Percentiles rank a stretch among this genome's conserved stretches.
phyloP scores from a whole-genome alignment of 192 early-diverging fungal species.

The Coemansia sp. region DNA sequence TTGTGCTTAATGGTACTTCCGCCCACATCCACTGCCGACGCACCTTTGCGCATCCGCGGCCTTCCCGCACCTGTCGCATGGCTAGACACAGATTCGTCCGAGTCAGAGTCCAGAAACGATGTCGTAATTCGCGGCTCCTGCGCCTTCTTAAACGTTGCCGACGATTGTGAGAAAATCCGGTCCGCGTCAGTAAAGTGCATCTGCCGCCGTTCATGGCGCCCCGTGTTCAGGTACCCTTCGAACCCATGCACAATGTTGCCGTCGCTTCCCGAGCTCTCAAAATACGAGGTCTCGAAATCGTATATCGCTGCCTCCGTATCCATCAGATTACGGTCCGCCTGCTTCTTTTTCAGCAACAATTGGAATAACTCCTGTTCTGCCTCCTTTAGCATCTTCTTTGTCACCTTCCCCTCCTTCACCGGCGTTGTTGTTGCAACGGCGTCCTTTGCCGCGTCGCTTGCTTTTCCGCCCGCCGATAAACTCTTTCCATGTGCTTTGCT shows the following conservation, averaged over 20 bases:
- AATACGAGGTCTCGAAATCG: slow-evolving; percentile 82
- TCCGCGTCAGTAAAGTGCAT: slow-evolving; percentile 74
- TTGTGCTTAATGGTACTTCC: slow-evolving; percentile 52
- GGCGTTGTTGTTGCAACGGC: slow-evolving; percentile 6
- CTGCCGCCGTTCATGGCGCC: slow-evolving; percentile 59
- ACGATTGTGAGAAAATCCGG: slow-evolving; percentile 81
- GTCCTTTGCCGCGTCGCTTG: not conserved
- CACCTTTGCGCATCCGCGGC: slow-evolving; percentile 4
- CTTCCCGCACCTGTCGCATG: not conserved
- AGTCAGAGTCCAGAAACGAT: slow-evolving; percentile 49
- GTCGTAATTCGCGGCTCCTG: slow-evolving; percentile 48
- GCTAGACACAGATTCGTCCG: slow-evolving; percentile 31
- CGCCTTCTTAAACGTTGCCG: slow-evolving; percentile 57
- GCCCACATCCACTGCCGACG: not conserved
- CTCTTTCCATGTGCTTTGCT: not conserved
- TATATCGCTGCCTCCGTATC: slow-evolving; percentile 81
- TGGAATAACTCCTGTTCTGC: slow-evolving; percentile 76
- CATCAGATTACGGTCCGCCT: slow-evolving; percentile 70
- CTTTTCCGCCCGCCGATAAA: not conserved
- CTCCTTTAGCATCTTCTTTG: slow-evolving; percentile 63
- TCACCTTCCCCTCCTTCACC: slow-evolving; percentile 42
- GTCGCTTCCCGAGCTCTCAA: slow-evolving; percentile 80
- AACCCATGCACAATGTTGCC: slow-evolving; percentile 91
- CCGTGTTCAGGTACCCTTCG: slow-evolving; percentile 76
- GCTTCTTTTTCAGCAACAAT: slow-evolving; percentile 74